phyloP scores from a whole-genome alignment of 192 early-diverging fungal species.

The Kickxella alabastrina region DNA sequence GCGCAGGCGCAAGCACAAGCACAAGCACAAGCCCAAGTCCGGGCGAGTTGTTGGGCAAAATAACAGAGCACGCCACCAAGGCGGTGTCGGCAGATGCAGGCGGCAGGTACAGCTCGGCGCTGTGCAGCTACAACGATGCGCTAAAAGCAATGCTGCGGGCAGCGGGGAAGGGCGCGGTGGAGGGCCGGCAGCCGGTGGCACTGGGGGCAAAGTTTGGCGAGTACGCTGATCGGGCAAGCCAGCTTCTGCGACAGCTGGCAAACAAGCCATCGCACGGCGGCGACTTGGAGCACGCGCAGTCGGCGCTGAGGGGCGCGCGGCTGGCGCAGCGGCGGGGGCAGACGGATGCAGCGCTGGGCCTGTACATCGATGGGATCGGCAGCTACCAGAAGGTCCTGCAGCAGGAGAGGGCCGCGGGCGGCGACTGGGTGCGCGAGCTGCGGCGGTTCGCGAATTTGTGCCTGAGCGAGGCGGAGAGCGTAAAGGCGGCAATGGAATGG shows the following conservation, averaged over 20 bases:
- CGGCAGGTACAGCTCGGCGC: conserved; percentile 9
- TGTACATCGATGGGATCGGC: conserved; percentile 26
- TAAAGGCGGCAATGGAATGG: not conserved
- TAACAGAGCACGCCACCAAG: conserved; percentile 23
- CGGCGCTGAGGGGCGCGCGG: conserved; percentile 15
- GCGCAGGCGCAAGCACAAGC: not conserved
- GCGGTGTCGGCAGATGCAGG: conserved; percentile 39
- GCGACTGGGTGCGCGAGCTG: conserved; percentile 32
- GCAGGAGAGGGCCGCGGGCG: not conserved
- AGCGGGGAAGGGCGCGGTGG: not conserved
- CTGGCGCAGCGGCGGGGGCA: conserved; percentile 3
- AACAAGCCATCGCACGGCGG: conserved; percentile 4
- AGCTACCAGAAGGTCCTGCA: conserved; percentile 33
- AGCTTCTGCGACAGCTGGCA: conserved; percentile 16
- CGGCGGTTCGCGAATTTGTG: conserved; percentile 16
- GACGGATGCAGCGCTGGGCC: conserved; percentile 9
- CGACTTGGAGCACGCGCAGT: conserved; percentile 15
- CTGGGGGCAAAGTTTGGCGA: conserved; percentile 37
- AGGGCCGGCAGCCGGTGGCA: conserved; percentile 3
- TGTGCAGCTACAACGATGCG: conserved; percentile 25
- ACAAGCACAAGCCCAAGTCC: no score
- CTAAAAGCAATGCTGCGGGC: conserved; percentile 23
- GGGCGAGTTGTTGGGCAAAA: conserved; percentile 7
- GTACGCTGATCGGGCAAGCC: conserved; percentile 26
- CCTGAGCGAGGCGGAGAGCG: conserved; percentile 25